Base-by-base conservation (phyloP, 352 stramenopile genomes). In the Phytophthora nicotianae region DNA sequence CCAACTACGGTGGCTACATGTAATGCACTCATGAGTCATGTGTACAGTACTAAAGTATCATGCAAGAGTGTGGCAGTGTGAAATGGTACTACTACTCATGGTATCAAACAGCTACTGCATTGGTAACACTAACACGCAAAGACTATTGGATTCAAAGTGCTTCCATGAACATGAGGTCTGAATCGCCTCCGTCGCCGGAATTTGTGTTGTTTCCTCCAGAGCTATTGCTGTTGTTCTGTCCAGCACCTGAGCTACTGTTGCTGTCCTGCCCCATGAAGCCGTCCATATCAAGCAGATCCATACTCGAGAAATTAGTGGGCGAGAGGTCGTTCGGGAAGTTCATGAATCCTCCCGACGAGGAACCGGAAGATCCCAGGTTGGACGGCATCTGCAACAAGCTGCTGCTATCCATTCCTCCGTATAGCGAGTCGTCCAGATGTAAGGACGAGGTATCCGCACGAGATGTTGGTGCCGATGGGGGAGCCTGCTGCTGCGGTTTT, bases 161-260 rank as follows among this genome's bases (percentile, higher is more conserved):
- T 69, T 91, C 80, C 49, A 90, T 83, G 58, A 91, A 89, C 77
- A 91, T 89, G 41, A 92, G 66, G 59, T 92, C 81, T 33, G 75
- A 76, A 54, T 74, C 65, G 16, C 52, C 61, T 57, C 68, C 74
- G 53, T 88, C 81, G 43, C 78, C 76, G 35, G 58, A 50, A 42
- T 64, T 53, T 65, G 68, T 63, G 57, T 68, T 77, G 68, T 70
- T 66, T 41, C 53, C 63, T 17, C 47, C 68, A 56, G 53, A 50
- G 46, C 58, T 67, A 65, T 58, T 67, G 50, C 29, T 63, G 26
- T 58, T 80, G 40, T 57, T 70, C 14, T 67, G 55, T n/a, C 52
- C 60, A 26, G 51, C 62, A 9, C 46, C 60, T 17, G 62, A 62
- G 29, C 55, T 63, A 47, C 54, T 72, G 37, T 57, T 68, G 11